These are phyloP conservation scores for Zygoascus biomembranicola DNA, from an alignment of 805 yeast species.

Conservation along the genomic window DNA sequence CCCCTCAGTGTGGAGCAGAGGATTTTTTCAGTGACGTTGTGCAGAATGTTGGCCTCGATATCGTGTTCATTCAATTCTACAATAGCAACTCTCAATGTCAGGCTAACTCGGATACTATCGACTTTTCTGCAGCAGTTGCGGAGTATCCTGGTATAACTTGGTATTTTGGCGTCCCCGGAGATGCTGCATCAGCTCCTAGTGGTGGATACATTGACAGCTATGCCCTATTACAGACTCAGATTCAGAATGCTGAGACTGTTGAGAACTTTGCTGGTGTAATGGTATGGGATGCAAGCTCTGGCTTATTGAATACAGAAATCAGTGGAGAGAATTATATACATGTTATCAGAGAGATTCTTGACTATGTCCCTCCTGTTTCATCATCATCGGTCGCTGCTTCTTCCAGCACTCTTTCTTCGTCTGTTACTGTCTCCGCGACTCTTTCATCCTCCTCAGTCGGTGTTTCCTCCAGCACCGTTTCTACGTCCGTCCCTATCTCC, in stretches of 20 bases:
- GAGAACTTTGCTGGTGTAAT: conserved; percentile 59
- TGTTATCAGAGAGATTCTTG: not conserved
- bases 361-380: not conserved
- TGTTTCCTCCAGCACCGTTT: not conserved
- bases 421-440: not conserved
- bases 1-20: conserved; percentile 53
- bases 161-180: conserved; percentile 58
- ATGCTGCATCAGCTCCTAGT: conserved; percentile 41
- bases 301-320: not conserved
- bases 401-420: not conserved
- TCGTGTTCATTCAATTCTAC: conserved; percentile 59
- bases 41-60: conserved; percentile 29
- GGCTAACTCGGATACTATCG: conserved; percentile 28
- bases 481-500: not conserved
- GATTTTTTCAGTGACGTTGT: conserved; percentile 23
- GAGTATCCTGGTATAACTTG: conserved; percentile 45
- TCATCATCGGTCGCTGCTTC: not conserved
- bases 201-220: conserved; percentile 41
- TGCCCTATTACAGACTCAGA: conserved; percentile 8
- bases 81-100: conserved; percentile 42
- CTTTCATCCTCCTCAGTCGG: not conserved
- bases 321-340: not conserved
- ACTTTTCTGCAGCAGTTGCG: conserved; percentile 42
- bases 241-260: conserved; percentile 16
- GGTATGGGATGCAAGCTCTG: conserved; percentile 65